phyloP scores from a whole-genome alignment of 75 land plant genomes.

The Chamaecyparis obtusa region DNA sequence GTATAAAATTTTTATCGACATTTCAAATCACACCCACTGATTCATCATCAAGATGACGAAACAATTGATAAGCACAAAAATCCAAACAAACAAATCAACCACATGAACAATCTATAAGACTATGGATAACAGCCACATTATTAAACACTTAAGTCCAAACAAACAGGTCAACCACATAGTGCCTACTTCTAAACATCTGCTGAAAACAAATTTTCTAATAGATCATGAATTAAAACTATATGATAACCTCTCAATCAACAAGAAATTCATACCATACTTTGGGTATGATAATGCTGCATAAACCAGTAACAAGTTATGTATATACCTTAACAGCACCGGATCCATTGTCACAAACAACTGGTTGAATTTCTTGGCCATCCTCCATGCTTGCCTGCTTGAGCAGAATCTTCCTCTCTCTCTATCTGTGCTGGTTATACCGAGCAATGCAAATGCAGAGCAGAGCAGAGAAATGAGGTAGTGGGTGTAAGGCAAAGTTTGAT shows the following conservation, averaged over 20 bases:
- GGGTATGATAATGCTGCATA: background rate
- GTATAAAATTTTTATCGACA: too few species aligned
- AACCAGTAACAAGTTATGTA: background rate
- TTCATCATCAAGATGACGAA: too few species aligned
- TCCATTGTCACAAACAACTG: conserved; percentile 39
- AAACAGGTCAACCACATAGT: too few species aligned
- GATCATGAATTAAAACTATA: background rate
- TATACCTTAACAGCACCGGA: conserved; percentile 38
- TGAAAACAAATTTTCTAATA: too few species aligned
- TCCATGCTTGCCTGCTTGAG: conserved; percentile 9
- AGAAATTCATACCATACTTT: background rate
- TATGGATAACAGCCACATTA: too few species aligned
- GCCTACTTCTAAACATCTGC: too few species aligned
- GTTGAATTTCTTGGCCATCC: conserved; percentile 30
- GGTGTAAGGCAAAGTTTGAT: background rate
- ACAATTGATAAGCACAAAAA: too few species aligned
- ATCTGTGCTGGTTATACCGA: background rate
- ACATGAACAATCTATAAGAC: too few species aligned
- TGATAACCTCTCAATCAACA: background rate
- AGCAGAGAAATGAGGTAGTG: background rate
- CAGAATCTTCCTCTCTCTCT: background rate
- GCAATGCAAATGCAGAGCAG: background rate
- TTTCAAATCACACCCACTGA: too few species aligned
- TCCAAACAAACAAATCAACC: too few species aligned
- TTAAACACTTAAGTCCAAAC: too few species aligned